Conservation (phyloP, 305 asterid species). For the Fraxinus ornus region DNA sequence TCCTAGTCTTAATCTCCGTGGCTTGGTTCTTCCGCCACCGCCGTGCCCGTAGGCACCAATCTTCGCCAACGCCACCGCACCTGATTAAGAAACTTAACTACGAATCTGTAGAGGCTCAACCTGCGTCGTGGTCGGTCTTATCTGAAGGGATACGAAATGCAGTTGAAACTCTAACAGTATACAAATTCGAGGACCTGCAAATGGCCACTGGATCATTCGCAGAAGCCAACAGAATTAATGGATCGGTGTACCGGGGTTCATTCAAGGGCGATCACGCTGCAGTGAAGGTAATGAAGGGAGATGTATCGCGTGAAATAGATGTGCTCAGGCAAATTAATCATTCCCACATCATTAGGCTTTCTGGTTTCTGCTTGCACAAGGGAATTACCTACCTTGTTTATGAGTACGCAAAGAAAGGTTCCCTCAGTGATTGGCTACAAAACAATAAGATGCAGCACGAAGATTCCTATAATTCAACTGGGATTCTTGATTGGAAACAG, state of each 20-base stretch:
- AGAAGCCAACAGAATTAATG: conserved; percentile 40
- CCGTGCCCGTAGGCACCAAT: conserved; percentile 7
- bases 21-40: conserved; percentile 26
- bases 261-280: conserved; percentile 57
- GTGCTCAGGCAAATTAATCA: conserved; percentile 50
- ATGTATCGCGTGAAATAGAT: conserved; percentile 44
- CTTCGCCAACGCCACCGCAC: background rate
- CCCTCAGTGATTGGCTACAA: conserved; percentile 41
- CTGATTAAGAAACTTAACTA: conserved; percentile 25
- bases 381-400: conserved; percentile 58
- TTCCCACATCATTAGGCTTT: conserved; percentile 48
- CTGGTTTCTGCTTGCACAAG: conserved; percentile 49
- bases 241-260: conserved; percentile 40
- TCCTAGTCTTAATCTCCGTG: conserved; percentile 20
- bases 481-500: conserved; percentile 46
- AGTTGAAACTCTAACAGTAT: conserved; percentile 42
- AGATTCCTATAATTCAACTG: background rate
- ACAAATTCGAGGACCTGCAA: conserved; percentile 46
- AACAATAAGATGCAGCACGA: background rate
- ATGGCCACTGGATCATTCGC: conserved; percentile 47
- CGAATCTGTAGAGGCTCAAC: background rate
- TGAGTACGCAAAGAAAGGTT: conserved; percentile 51
- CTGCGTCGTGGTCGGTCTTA: conserved; percentile 26
- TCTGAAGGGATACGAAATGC: conserved; percentile 35
- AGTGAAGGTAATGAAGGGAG: conserved; percentile 54